Evolutionary conservation across 73 alveolate species (phyloP), one percentile per base, ranked within the genome.

Genomic region (Durusdinium trenchii): DNA sequence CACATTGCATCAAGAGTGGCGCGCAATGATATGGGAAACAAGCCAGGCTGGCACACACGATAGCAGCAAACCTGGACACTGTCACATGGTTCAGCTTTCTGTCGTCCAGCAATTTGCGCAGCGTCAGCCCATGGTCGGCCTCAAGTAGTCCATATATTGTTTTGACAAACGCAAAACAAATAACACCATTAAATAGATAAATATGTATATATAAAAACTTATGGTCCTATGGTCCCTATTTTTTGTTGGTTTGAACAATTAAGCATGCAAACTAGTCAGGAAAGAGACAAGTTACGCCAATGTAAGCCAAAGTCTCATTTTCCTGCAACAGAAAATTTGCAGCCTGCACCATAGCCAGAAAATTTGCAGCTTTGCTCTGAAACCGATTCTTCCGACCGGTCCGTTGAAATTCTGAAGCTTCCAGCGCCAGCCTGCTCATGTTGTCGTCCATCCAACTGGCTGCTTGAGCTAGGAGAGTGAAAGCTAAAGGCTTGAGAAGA

Each of bases 61-160:
- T 78, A 28, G 43, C 0, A 45, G 48, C 26, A 28, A 78, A 78
- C 28, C 62, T 78, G 87, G 62, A 45, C 40, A 78, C 62, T 26
- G 6, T 12, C 57, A 78, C 38, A 28, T 14, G 36, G 38, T 45
- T 43, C 61, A 78, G 38, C 62, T 45, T 16, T 12, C 64, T 14
- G 62, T 78, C 87, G 28, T 78, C 87, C 60, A 78, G 42, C 38
- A 78, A 32, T 28, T 78, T 78, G 45, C 87, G 87, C 61, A 46
- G 62, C 6, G 87, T 78, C 57, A 78, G 36, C 26, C 87, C 87
- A 28, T 78, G 38, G 64, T 54, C 20, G 9, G 9, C 64, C 9
- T 12, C 64, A 20, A 54, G 64, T 54, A 20, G 64, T 12, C 28
- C 20, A 12, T 20, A 54, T 12, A 12, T 9, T 12, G 64, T 20